phyloP scores from a whole-genome alignment of 2,329 filamentous ascomycete species.

The Fusarium buxicola region DNA sequence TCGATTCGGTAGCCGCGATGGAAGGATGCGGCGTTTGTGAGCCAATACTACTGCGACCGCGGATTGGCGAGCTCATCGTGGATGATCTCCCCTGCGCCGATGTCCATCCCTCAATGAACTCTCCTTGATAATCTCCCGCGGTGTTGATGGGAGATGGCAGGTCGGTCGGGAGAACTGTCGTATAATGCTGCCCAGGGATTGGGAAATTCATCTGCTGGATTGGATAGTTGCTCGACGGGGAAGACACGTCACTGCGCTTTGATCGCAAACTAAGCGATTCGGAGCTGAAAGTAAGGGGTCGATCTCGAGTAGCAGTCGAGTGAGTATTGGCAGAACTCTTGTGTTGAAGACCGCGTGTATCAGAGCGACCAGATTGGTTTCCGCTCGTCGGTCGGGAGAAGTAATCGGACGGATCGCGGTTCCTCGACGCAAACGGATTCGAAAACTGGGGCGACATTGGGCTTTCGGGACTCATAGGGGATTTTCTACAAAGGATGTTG shows the following conservation, averaged over 20 bases:
- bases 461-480: conserved; percentile 62
- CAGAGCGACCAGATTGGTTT: conserved; percentile 52
- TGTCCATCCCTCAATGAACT: conserved; percentile 71
- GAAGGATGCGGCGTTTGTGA: conserved; percentile 58
- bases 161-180: conserved; percentile 64
- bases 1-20: conserved; percentile 54
- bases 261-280: conserved; percentile 71
- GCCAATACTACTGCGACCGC: conserved; percentile 65
- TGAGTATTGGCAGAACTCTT: conserved; percentile 62
- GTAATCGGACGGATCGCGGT: conserved; percentile 56
- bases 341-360: conserved; percentile 54
- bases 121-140: conserved; percentile 64
- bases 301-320: conserved; percentile 60
- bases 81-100: conserved; percentile 69
- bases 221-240: conserved; percentile 63
- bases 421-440: conserved; percentile 62
- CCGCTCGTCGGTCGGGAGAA: conserved; percentile 59
- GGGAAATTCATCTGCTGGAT: conserved; percentile 53
- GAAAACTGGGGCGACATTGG: conserved; percentile 66
- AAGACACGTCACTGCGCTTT: conserved; percentile 71
- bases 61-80: conserved; percentile 66
- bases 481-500: conserved; percentile 61
- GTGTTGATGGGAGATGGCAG: conserved; percentile 68
- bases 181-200: conserved; percentile 61
- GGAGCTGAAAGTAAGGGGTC: conserved; percentile 65